These are phyloP conservation scores for Blastomyces parvus DNA, from an alignment of 2,329 filamentous ascomycete species.

Conservation along the genomic window DNA sequence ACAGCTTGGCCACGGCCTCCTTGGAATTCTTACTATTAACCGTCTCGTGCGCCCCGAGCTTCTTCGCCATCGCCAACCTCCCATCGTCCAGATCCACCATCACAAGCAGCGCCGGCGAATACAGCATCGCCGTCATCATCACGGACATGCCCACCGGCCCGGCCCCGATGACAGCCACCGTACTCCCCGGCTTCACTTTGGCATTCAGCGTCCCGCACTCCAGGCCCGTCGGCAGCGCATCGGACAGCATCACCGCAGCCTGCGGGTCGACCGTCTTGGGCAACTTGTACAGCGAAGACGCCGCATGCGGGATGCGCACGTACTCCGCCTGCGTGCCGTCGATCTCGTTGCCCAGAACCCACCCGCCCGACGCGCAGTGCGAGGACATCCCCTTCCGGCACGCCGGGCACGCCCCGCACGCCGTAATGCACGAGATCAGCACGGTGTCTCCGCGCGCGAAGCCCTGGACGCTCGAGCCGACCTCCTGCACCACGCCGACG, in stretches of 20 bases:
- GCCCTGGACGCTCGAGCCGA: constrained; percentile 38
- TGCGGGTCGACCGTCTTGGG: constrained; percentile 32
- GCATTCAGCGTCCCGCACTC: constrained; percentile 47
- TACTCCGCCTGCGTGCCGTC: constrained; percentile 51
- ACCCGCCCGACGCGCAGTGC: constrained; percentile 47
- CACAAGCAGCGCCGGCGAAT: constrained; percentile 44
- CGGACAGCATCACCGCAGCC: constrained; percentile 43
- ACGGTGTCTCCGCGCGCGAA: constrained; percentile 45
- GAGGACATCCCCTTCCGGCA: constrained; percentile 45
- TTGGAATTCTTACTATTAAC: constrained; percentile 33
- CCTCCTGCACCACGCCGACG: constrained; percentile 41
- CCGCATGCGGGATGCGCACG: constrained; percentile 44
- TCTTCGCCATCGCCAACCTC: constrained; percentile 40
- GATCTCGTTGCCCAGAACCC: constrained; percentile 45
- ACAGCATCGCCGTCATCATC: constrained; percentile 47
- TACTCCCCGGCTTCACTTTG: constrained; percentile 43
- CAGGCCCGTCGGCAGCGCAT: constrained; percentile 49
- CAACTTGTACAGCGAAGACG: constrained; percentile 40
- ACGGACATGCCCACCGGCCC: constrained; percentile 50
- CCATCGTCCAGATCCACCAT: constrained; percentile 44
- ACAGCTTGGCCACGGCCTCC: constrained; percentile 30
- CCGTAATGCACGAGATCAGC: constrained; percentile 44
- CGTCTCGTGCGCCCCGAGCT: constrained; percentile 41
- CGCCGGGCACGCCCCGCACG: constrained; percentile 44
- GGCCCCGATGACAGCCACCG: constrained; percentile 47